phyloP scores from a whole-genome alignment of 148 eudicot genomes.

The Nepenthes mirabilis region DNA sequence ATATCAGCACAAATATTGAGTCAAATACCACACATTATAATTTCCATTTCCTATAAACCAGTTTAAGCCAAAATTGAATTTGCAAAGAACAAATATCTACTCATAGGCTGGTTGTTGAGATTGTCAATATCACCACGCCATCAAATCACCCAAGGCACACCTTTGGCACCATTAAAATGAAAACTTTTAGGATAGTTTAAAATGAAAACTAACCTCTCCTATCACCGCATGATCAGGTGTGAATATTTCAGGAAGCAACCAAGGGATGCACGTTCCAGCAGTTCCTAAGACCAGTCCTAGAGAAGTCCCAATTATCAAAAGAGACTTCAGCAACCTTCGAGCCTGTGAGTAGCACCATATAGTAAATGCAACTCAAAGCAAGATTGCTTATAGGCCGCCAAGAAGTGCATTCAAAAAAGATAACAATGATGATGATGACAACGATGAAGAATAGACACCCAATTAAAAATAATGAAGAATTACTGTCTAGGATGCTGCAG shows the following conservation, averaged over 20 bases:
- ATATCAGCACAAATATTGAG: too few relatives aligned
- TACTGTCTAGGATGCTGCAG: background rate
- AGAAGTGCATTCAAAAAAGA: background rate
- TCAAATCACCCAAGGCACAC: too few relatives aligned
- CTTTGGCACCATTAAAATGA: background rate
- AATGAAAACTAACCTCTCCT: conserved; percentile 44
- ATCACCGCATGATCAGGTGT: conserved; percentile 71
- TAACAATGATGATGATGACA: background rate
- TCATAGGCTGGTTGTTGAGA: too few relatives aligned
- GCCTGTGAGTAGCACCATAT: conserved; percentile 34
- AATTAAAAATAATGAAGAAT: background rate
- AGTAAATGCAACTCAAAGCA: background rate
- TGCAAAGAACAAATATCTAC: too few relatives aligned
- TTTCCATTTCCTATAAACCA: too few relatives aligned
- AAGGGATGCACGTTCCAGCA: conserved; percentile 60
- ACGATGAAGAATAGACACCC: background rate
- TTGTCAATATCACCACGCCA: too few relatives aligned
- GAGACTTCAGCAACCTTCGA: conserved; percentile 56
- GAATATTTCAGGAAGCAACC: conserved; percentile 66
- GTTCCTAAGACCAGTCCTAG: conserved; percentile 59
- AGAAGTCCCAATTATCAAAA: conserved; percentile 61
- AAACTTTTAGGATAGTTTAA: background rate
- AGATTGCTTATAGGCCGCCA: background rate
- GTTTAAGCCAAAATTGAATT: too few relatives aligned
- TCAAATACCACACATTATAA: too few relatives aligned